Conservation (phyloP, 306 rosid genomes). For the Castanospermum australe region DNA sequence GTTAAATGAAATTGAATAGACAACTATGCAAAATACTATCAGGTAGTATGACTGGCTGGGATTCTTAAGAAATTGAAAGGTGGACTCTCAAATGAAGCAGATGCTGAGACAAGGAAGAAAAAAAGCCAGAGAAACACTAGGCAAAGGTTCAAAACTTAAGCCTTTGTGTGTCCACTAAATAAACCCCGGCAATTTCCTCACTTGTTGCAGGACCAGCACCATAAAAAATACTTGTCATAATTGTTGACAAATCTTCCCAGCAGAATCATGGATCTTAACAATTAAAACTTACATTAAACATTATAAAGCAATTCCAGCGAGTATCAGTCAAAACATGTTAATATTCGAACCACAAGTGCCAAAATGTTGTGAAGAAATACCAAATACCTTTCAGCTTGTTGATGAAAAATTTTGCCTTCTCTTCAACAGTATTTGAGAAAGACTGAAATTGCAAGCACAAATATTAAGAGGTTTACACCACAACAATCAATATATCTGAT, state of each 20-base stretch:
- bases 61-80: not conserved
- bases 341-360: not conserved
- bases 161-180: too few relatives aligned
- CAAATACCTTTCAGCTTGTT: conserved; percentile 73
- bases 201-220: too few relatives aligned
- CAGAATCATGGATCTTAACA: not conserved
- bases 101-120: too few relatives aligned
- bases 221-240: not conserved
- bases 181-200: too few relatives aligned
- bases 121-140: too few relatives aligned
- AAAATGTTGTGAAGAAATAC: not conserved
- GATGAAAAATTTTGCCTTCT: conserved; percentile 79
- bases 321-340: not conserved
- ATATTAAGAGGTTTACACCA: not conserved
- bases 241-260: not conserved
- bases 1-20: not conserved
- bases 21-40: not conserved
- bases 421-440: conserved; percentile 75
- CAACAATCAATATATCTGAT: not conserved
- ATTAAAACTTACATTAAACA: not conserved
- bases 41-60: not conserved
- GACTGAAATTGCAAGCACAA: conserved; percentile 48
- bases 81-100: too few relatives aligned
- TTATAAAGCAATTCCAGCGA: not conserved
- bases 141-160: too few relatives aligned